phyloP scores from a whole-genome alignment of 345 rosid genomes.

The Sapria himalayana region DNA sequence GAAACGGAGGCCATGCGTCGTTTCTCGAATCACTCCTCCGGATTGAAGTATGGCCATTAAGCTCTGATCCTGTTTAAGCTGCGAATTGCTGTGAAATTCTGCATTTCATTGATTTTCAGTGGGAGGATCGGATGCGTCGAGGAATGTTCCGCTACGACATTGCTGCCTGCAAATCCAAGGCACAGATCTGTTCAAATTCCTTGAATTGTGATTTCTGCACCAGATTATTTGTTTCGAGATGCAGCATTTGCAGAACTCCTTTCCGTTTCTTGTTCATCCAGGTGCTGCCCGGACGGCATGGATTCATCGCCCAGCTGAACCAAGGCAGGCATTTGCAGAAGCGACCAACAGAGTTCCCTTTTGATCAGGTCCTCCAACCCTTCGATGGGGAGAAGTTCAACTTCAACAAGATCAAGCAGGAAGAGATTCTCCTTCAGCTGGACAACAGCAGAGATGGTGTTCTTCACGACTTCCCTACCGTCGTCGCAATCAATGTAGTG shows the following conservation, averaged over 20 bases:
- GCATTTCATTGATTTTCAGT: conserved; percentile 16
- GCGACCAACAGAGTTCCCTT: conserved; percentile 88
- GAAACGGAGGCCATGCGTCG: conserved; percentile 26
- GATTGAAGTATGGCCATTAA: conserved; percentile 25
- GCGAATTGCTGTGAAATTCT: background rate
- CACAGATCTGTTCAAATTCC: no score
- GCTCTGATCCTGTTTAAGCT: background rate
- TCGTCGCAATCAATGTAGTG: conserved; percentile 79
- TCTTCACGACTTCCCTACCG: conserved; percentile 48
- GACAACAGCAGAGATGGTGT: conserved; percentile 57
- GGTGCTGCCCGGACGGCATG: conserved; percentile 75
- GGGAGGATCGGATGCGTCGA: conserved; percentile 83
- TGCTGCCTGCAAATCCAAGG: conserved; percentile 93
- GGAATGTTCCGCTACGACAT: conserved; percentile 95
- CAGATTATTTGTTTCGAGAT: no score
- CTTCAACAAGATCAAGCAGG: conserved; percentile 87
- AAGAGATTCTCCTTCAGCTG: conserved; percentile 89
- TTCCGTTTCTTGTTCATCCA: conserved; percentile 10
- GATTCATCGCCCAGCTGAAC: conserved; percentile 86
- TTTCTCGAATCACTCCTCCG: conserved; percentile 62
- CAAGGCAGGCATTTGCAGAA: conserved; percentile 95
- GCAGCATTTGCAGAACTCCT: no score
- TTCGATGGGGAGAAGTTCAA: conserved; percentile 82
- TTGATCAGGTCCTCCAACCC: conserved; percentile 82
- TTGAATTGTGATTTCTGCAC: no score